Conservation (phyloP, 208 protist genomes). For the Zelonia costaricensis region DNA sequence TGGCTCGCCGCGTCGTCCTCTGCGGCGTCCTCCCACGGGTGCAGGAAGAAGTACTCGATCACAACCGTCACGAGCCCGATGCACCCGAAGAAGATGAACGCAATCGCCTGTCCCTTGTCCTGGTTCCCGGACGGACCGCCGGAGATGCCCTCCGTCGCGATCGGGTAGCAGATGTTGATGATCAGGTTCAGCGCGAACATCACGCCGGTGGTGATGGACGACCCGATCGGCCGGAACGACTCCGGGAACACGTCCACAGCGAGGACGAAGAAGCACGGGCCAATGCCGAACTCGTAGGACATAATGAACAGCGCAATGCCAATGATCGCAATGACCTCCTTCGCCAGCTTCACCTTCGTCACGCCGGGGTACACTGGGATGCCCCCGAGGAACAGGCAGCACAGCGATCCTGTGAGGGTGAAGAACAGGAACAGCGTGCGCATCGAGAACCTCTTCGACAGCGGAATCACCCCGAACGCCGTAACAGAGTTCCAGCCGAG, state of each 20-base stretch:
- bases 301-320: conserved; percentile 84
- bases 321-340: conserved; percentile 72
- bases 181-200: conserved; percentile 90
- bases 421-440: conserved; percentile 69
- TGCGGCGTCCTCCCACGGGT: conserved; percentile 72
- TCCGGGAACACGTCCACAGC: conserved; percentile 82
- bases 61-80: conserved; percentile 72
- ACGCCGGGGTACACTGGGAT: conserved; percentile 83
- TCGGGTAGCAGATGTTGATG: conserved; percentile 89
- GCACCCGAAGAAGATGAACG: conserved; percentile 87
- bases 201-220: conserved; percentile 60
- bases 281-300: conserved; percentile 74
- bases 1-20: no score
- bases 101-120: conserved; percentile 87
- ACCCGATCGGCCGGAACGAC: conserved; percentile 72
- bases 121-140: conserved; percentile 78
- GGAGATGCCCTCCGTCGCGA: conserved; percentile 74
- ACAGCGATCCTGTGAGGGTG: conserved; percentile 55
- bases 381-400: conserved; percentile 82
- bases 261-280: conserved; percentile 83
- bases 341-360: conserved; percentile 28
- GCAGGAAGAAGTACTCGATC: conserved; percentile 74
- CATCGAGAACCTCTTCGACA: conserved; percentile 69
- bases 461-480: conserved; percentile 68
- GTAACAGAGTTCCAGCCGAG: conserved; percentile 91